These are phyloP conservation scores for Aspergillus brasiliensis DNA, from an alignment of 2,329 filamentous ascomycete species.

Conservation along the genomic window DNA sequence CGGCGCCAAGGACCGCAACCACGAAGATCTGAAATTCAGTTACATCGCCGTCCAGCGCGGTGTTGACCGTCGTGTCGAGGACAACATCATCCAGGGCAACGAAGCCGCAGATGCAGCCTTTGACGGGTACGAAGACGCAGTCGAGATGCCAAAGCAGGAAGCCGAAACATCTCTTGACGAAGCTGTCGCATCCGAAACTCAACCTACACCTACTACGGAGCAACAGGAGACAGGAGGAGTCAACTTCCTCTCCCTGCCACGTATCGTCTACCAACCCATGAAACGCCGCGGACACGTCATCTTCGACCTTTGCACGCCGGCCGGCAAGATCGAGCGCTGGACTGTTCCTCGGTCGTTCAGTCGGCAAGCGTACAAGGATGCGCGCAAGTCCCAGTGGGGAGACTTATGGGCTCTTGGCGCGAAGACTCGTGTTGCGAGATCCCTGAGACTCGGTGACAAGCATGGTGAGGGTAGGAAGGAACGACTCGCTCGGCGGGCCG, in stretches of 20 bases:
- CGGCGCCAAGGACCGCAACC: constrained; percentile 68
- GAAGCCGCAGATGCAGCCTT: constrained; percentile 69
- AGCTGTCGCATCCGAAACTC: constrained; percentile 3
- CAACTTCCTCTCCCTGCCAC: constrained; percentile 71
- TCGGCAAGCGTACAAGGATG: constrained; percentile 84
- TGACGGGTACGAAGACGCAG: constrained; percentile 64
- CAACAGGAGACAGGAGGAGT: constrained; percentile 22
- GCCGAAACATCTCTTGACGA: constrained; percentile 12
- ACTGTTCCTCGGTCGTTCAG: constrained; percentile 81
- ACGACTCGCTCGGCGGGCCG: constrained; percentile 41
- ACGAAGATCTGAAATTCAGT: constrained; percentile 88
- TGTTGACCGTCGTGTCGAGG: constrained; percentile 55
- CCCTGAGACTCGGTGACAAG: constrained; percentile 60
- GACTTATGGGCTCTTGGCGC: constrained; percentile 95
- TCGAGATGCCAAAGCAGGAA: constrained; percentile 28
- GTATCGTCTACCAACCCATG: constrained; percentile 75
- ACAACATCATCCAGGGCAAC: constrained; percentile 53
- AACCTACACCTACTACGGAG: neutral
- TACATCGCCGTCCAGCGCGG: constrained; percentile 86
- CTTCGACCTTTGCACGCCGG: constrained; percentile 86
- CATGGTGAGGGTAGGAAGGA: constrained; percentile 45
- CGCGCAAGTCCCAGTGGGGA: constrained; percentile 86
- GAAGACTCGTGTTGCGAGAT: constrained; percentile 72
- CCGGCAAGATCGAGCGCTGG: constrained; percentile 88
- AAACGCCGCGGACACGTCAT: constrained; percentile 88